These are phyloP conservation scores for Elasticomyces elasticus DNA, from an alignment of 495 filamentous ascomycete species.

Conservation along the genomic window DNA sequence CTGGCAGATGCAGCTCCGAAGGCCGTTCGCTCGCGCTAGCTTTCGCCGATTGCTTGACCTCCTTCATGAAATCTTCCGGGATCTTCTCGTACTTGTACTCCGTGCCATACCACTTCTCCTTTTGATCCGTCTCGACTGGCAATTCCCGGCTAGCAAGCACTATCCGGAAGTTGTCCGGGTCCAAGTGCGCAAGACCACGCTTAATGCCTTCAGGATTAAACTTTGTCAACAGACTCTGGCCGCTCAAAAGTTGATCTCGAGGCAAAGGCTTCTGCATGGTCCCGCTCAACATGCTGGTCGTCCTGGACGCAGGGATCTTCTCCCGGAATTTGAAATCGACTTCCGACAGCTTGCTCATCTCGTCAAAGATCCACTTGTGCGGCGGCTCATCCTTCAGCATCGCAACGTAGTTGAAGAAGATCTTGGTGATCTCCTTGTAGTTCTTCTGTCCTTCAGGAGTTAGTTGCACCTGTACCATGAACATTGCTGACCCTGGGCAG, in stretches of 20 bases:
- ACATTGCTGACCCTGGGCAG: conserved; percentile 76
- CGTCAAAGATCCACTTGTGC: conserved; percentile 85
- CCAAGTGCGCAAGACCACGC: conserved; percentile 61
- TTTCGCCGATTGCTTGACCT: conserved; percentile 54
- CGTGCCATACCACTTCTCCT: conserved; percentile 97
- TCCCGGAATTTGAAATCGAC: conserved; percentile 92
- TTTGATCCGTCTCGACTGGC: conserved; percentile 74
- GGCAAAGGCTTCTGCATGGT: conserved; percentile 86
- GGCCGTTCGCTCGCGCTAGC: conserved; percentile 50
- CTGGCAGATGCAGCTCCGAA: conserved; percentile 71
- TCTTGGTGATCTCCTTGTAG: conserved; percentile 78
- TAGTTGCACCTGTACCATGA: conserved; percentile 67
- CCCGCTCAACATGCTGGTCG: conserved; percentile 69
- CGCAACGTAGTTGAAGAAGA: conserved; percentile 88
- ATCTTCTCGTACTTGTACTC: conserved; percentile 83
- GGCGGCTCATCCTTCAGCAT: conserved; percentile 72
- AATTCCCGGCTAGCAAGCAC: conserved; percentile 70
- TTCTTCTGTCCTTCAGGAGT: conserved; percentile 79
- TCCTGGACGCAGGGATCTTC: conserved; percentile 79
- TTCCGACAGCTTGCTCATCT: conserved; percentile 78
- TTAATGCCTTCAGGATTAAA: conserved; percentile 70
- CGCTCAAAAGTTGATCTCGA: conserved; percentile 77
- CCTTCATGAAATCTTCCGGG: conserved; percentile 58
- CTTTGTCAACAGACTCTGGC: conserved; percentile 56
- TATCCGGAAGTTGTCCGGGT: conserved; percentile 82